These are phyloP conservation scores for Solanum rostratum DNA, from an alignment of 257 asterid species.

Conservation along the genomic window DNA sequence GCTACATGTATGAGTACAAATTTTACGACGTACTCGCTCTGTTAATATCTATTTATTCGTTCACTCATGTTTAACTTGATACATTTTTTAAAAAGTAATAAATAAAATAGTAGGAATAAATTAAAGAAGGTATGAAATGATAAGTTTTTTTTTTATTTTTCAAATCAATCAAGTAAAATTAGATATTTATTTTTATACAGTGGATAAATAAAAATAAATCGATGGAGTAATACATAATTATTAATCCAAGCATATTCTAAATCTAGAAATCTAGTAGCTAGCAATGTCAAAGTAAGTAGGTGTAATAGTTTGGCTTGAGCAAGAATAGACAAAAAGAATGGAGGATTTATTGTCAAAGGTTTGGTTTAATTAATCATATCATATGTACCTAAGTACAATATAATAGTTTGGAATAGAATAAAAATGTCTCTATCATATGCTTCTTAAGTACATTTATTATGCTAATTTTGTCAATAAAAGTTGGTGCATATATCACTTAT, in stretches of 20 bases:
- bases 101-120: too few relatives aligned
- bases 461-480: neutral
- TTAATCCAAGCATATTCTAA: neutral
- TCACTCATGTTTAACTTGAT: too few relatives aligned
- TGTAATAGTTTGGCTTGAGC: neutral
- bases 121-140: too few relatives aligned
- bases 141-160: neutral
- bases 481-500: neutral
- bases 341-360: neutral
- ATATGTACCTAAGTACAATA: neutral
- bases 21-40: too few relatives aligned
- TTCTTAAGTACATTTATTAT: neutral
- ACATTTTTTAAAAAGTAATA: too few relatives aligned
- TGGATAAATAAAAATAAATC: neutral
- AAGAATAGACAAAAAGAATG: neutral
- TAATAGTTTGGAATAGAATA: neutral
- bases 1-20: neutral
- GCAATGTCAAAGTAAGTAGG: neutral
- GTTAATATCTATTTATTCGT: too few relatives aligned
- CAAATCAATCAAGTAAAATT: neutral
- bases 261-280: neutral
- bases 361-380: neutral
- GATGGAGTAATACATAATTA: neutral
- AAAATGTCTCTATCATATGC: neutral
- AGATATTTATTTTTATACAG: neutral